phyloP scores from a whole-genome alignment of 2,329 filamentous ascomycete species.

The Ascochyta fabae region DNA sequence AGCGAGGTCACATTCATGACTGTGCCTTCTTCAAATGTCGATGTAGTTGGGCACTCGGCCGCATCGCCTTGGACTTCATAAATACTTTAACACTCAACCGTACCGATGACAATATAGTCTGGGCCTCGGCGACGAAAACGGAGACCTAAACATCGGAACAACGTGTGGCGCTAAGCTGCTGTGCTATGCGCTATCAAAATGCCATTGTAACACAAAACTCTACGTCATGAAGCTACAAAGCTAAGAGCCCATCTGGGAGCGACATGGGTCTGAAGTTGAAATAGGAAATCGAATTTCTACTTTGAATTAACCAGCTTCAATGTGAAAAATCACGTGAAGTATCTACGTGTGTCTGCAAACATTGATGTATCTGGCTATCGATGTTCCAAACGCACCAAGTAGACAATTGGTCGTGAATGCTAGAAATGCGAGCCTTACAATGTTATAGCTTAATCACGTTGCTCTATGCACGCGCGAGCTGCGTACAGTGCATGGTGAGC shows the following conservation, averaged over 20 bases:
- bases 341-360: neutral
- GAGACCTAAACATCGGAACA: neutral
- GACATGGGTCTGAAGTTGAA: neutral
- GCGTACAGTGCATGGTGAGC: neutral
- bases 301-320: no score
- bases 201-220: neutral
- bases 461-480: neutral
- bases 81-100: neutral
- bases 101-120: neutral
- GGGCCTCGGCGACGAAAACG: slow-evolving; percentile 1
- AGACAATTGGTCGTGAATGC: neutral
- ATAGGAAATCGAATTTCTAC: no score
- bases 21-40: neutral
- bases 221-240: neutral
- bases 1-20: neutral
- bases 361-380: no score
- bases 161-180: neutral
- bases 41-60: no score
- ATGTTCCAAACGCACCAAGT: neutral
- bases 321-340: neutral
- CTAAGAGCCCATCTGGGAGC: neutral
- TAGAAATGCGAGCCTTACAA: neutral
- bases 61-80: neutral
- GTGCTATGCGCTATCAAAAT: neutral
- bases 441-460: neutral